Conservation (phyloP, 495 filamentous ascomycete genomes). For the Lineolata rhizophorae region DNA sequence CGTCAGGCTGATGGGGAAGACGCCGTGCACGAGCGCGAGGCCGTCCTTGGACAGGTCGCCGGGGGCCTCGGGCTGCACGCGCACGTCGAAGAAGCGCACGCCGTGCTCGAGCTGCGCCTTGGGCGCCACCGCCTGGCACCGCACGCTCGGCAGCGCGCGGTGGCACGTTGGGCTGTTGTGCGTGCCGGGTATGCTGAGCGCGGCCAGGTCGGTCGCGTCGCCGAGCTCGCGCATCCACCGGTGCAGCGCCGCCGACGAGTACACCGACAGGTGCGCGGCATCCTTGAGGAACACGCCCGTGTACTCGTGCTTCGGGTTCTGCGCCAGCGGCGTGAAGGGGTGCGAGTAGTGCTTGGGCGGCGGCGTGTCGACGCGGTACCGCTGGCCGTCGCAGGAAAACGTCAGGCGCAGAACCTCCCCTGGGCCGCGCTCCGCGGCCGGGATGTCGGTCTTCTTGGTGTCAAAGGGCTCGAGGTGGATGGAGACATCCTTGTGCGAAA, state of each 20-base stretch:
- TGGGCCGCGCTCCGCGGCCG: slow-evolving; percentile 21
- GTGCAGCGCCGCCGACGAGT: slow-evolving; percentile 45
- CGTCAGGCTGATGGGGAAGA: slow-evolving; percentile 52
- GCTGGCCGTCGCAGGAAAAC: slow-evolving; percentile 36
- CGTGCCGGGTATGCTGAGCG: slow-evolving; percentile 80
- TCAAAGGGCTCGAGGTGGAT: slow-evolving; percentile 36
- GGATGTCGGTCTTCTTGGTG: slow-evolving; percentile 31
- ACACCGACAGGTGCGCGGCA: slow-evolving; percentile 47
- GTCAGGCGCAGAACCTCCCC: slow-evolving; percentile 37
- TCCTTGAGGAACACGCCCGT: slow-evolving; percentile 49
- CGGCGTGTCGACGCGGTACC: slow-evolving; percentile 38
- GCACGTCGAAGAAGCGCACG: slow-evolving; percentile 84
- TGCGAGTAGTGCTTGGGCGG: slow-evolving; percentile 31
- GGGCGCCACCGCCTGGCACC: slow-evolving; percentile 69
- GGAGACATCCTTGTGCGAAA: slow-evolving; percentile 29
- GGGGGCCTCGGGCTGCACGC: slow-evolving; percentile 42
- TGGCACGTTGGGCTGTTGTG: slow-evolving; percentile 83
- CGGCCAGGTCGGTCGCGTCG: slow-evolving; percentile 46
- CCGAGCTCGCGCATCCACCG: slow-evolving; percentile 63
- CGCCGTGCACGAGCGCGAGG: slow-evolving; percentile 50
- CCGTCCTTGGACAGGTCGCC: slow-evolving; percentile 31
- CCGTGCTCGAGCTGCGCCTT: slow-evolving; percentile 68
- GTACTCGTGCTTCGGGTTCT: slow-evolving; percentile 37
- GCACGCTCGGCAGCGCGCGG: slow-evolving; percentile 69
- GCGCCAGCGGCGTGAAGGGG: slow-evolving; percentile 28